These are phyloP conservation scores for Ligustrum vulgare DNA, from an alignment of 257 asterid species.

Conservation along the genomic window DNA sequence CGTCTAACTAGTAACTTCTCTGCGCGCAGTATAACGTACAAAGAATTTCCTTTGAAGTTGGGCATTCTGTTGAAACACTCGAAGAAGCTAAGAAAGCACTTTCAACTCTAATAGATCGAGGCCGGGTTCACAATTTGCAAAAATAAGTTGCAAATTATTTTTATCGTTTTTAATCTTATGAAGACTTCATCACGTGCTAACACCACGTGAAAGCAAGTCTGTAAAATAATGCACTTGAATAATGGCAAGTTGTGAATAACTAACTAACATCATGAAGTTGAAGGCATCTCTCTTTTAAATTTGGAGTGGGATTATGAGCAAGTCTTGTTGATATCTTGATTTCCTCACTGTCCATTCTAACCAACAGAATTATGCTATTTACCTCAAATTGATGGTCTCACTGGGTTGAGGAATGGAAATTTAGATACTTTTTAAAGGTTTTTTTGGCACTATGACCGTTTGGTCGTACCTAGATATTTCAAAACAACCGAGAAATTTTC, in stretches of 20 bases:
- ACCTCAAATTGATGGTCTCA: background rate
- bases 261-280: background rate
- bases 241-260: background rate
- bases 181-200: background rate
- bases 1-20: background rate
- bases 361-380: background rate
- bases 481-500: too few species aligned
- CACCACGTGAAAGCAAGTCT: background rate
- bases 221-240: background rate
- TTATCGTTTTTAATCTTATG: background rate
- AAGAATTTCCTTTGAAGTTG: background rate
- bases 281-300: background rate
- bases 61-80: background rate
- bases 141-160: background rate
- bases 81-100: constrained; percentile 4
- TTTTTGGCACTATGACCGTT: background rate
- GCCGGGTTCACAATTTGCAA: background rate
- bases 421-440: background rate
- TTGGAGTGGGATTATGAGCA: background rate
- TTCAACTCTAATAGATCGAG: background rate
- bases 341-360: background rate
- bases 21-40: background rate
- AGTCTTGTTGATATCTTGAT: background rate
- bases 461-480: background rate
- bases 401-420: background rate